Base-by-base conservation (phyloP, 306 rosid species). In the Vigna mungo region DNA sequence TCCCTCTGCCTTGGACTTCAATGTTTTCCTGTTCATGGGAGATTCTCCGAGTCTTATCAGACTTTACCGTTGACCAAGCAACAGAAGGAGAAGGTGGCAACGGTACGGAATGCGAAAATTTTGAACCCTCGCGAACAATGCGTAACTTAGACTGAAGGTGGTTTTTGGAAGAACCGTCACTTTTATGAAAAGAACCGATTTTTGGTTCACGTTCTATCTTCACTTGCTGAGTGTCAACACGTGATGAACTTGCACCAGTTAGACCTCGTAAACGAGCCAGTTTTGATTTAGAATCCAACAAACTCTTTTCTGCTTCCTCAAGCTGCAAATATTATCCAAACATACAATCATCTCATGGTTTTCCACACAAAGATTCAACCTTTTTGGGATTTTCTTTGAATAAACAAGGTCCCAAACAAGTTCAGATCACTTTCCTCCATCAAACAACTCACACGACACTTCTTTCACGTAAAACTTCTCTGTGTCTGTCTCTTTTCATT, bases 191-290 rank as follows among this genome's bases (percentile, higher is more conserved):
- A 27, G 88, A 6, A 58, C 39, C 86, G 81, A 72, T 80, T 27
- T 63, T 46, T 79, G 95, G 84, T 72, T 76, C 61, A 72, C 25
- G 81, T 62, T 90, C 93, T 69, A 37, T 85, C 77, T 84, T 88
- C 52, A 79, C 82, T 62, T 68, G 30, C 61, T 74, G 79, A 18
- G 36, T 41, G 68, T 68, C 89, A 73, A 17, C 66, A 55, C 14
- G 63, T 4, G 30, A 17, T 36, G 77, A 18, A 62, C 67, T 79
- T 73, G 16, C 65, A 60, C 56, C 69, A n/a, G 48, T 47, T 7
- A 72, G 81, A 59, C 79, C 77, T 59, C 89, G 87, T 71, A 91
- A 86, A 52, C 84, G 73, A 64, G 89, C 89, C 89, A 89, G 78
- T 81, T 83, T 85, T 59, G 82, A 76, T 69, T 88, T 64, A 37